Conservation (phyloP, 2,329 filamentous ascomycete genomes). For the Nemania sp. region DNA sequence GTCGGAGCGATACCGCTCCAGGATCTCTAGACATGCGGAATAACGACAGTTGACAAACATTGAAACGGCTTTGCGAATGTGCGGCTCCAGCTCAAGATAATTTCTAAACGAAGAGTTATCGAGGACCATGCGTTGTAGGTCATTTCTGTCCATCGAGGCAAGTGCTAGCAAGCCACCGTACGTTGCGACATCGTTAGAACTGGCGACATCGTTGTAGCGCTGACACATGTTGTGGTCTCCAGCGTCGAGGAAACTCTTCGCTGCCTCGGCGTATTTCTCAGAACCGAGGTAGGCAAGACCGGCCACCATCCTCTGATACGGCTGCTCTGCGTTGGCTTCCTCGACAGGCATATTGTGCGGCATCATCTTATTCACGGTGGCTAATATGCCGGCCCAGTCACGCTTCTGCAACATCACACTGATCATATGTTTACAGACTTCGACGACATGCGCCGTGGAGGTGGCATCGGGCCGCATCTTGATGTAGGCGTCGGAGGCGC, state of each 20-base stretch:
- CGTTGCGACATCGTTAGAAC: constrained; percentile 84
- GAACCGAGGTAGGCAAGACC: constrained; percentile 55
- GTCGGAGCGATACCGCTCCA: constrained; percentile 80
- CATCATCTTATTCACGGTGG: constrained; percentile 65
- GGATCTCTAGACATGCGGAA: constrained; percentile 76
- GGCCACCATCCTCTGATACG: constrained; percentile 56
- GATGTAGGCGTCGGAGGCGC: constrained; percentile 75
- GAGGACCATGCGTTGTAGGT: constrained; percentile 75
- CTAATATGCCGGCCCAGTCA: constrained; percentile 73
- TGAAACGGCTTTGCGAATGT: constrained; percentile 86
- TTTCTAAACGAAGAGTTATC: constrained; percentile 80
- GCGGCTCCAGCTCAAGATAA: constrained; percentile 90
- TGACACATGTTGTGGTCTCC: constrained; percentile 55
- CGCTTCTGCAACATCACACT: constrained; percentile 74
- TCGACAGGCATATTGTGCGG: constrained; percentile 49
- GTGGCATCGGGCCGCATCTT: constrained; percentile 92
- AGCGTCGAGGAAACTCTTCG: constrained; percentile 68
- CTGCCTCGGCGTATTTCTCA: constrained; percentile 63
- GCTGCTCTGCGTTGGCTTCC: constrained; percentile 51
- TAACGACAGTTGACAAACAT: constrained; percentile 93
- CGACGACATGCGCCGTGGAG: constrained; percentile 78
- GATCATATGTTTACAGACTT: constrained; percentile 79
- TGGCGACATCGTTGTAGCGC: constrained; percentile 71
- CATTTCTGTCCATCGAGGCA: constrained; percentile 80
- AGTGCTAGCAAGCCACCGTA: constrained; percentile 91